Evolutionary conservation across 768 basidiomycete species (phyloP), one percentile per base, ranked within the genome.

Genomic region (Podaxis rugospora): DNA sequence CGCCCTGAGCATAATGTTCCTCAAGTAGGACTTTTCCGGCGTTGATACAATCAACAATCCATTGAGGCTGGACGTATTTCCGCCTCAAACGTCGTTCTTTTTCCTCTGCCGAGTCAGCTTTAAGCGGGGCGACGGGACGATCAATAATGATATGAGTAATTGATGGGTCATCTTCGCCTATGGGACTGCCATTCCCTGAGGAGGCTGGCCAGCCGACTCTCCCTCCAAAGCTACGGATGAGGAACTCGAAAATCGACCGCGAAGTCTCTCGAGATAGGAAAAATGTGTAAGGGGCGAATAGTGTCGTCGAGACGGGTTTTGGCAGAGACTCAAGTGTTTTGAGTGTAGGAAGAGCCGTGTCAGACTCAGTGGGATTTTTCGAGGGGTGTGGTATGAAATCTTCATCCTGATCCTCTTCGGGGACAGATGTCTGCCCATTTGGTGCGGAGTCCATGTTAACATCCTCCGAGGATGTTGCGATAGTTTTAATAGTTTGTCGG

Each of bases 141-240:
- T 99, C 97, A 67, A 97, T 89, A 67, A 99, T 86, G 63, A 98
- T 88, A 74, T 98, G 97, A 1, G 97, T 98, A 67, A 99, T 95
- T 11, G 83, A 83, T 44, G 86, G 81, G 70, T 97, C 93, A 52
- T 75, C 76, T 74, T 93, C 92, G 35, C 85, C 80, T 67, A 89
- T 80, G 0, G 92, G 88, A 3, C 93, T 94, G 21, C 93, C 93
- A 59, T 83, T 79, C 35, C 93, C 95, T 49, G 89, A 88, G 3
- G 92, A 87, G 36, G 80, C 66, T 40, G 92, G 86, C 95, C 95
- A 97, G 46, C 96, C 93, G 66, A 97, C 87, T 50, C 86, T 85
- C 23, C 95, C 97, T 47, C 95, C 96, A 72, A 94, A 94, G 13
- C 92, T 88, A 18, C 93, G 89, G 46, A 98, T 82, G 63, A 96